phyloP scores from a whole-genome alignment of 495 filamentous ascomycete genomes.

The Lophiotrema nucula region DNA sequence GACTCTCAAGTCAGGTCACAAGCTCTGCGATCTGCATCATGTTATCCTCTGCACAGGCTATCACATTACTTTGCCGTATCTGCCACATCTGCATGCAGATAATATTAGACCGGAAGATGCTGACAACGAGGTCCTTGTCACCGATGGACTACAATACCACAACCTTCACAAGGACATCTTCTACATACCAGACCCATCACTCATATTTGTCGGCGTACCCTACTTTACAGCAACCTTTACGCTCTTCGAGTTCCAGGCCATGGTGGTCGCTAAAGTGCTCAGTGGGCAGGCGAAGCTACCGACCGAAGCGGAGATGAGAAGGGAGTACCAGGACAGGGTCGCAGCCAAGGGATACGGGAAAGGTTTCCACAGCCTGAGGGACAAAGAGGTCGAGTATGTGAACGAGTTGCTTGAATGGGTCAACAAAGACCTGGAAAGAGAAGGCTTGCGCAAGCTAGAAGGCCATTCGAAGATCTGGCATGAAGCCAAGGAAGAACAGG shows the following conservation, averaged over 20 bases:
- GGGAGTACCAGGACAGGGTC: conserved; percentile 51
- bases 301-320: conserved; percentile 46
- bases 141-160: conserved; percentile 63
- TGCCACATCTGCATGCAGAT: conserved; percentile 33
- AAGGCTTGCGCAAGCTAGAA: conserved; percentile 41
- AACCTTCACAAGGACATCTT: conserved; percentile 68
- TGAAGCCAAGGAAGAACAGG: conserved; percentile 13
- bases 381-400: conserved; percentile 56
- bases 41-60: conserved; percentile 67
- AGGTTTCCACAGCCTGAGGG: conserved; percentile 53
- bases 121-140: conserved; percentile 54
- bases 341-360: conserved; percentile 50
- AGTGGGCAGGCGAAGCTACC: conserved; percentile 54
- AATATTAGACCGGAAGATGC: conserved; percentile 40
- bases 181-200: conserved; percentile 62
- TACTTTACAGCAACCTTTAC: conserved; percentile 63
- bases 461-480: conserved; percentile 44
- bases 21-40: conserved; percentile 51
- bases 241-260: conserved; percentile 65
- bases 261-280: conserved; percentile 57
- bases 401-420: conserved; percentile 54
- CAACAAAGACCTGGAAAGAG: conserved; percentile 42
- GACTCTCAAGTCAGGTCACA: conserved; percentile 46
- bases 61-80: conserved; percentile 59
- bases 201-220: conserved; percentile 61